Conservation (phyloP, 2,329 filamentous ascomycete species). For the Pezizomycotina sp. region DNA sequence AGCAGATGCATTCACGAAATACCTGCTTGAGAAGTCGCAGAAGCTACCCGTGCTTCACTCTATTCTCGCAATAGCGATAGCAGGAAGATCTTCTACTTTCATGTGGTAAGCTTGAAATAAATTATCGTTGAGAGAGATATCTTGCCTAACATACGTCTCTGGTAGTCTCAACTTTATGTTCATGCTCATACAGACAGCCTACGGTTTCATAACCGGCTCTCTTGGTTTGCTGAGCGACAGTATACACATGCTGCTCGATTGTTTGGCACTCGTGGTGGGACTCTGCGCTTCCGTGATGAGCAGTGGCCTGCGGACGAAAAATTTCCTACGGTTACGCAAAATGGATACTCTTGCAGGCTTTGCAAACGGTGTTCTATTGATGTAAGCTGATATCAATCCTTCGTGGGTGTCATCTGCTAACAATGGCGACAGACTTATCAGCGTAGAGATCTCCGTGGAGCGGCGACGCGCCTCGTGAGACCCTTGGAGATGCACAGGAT, state of each 20-base stretch:
- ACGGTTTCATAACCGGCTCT: slow-evolving; percentile 84
- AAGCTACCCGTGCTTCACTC: slow-evolving; percentile 65
- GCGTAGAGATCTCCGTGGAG: slow-evolving; percentile 93
- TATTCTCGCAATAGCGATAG: slow-evolving; percentile 86
- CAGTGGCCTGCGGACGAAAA: slow-evolving; percentile 90
- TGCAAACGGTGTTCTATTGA: slow-evolving; percentile 84
- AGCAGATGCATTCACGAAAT: slow-evolving; percentile 42
- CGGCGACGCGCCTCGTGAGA: slow-evolving; percentile 69
- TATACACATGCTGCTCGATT: slow-evolving; percentile 99
- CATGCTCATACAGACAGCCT: slow-evolving; percentile 87
- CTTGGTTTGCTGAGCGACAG: slow-evolving; percentile 91
- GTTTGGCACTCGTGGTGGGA: slow-evolving; percentile 76
- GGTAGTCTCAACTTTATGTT: slow-evolving; percentile 76
- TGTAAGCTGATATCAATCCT: slow-evolving; percentile 38
- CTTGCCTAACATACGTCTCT: slow-evolving; percentile 15
- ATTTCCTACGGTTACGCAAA: no score
- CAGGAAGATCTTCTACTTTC: slow-evolving; percentile 91
- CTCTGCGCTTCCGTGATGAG: slow-evolving; percentile 84
- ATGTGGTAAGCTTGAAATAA: slow-evolving; percentile 46
- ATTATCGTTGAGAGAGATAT: background rate
- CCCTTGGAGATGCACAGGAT: slow-evolving; percentile 71
- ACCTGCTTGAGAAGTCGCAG: slow-evolving; percentile 52
- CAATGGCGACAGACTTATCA: slow-evolving; percentile 53
- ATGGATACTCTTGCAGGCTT: slow-evolving; percentile 93
- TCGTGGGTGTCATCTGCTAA: slow-evolving; percentile 5